Evolutionary conservation across 495 filamentous ascomycete species (phyloP).

Genomic region (Penicillium crystallinum): DNA sequence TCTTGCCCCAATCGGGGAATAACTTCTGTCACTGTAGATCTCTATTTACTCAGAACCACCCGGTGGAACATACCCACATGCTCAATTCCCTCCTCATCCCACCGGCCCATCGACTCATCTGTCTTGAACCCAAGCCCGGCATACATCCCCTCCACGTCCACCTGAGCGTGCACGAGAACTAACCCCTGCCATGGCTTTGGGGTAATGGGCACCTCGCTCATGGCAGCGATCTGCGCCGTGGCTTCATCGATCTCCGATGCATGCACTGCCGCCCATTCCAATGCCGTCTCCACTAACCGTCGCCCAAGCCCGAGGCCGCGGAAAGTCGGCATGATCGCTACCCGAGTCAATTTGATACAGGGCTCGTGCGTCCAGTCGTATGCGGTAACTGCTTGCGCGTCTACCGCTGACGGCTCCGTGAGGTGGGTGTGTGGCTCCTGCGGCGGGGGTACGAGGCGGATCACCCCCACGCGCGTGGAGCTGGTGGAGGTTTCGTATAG

Average conservation of each 20-base stretch:
- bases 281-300: constrained; percentile 55
- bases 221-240: constrained; percentile 24
- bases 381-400: background rate
- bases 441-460: constrained; percentile 75
- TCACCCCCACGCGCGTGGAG: constrained; percentile 52
- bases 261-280: constrained; percentile 58
- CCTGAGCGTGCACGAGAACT: constrained; percentile 70
- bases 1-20: background rate
- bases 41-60: constrained; percentile 17
- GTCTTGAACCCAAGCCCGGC: constrained; percentile 59
- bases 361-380: constrained; percentile 50
- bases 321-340: constrained; percentile 61
- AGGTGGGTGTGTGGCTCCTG: constrained; percentile 53
- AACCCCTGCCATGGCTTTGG: constrained; percentile 58
- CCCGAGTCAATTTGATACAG: constrained; percentile 71
- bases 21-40: background rate
- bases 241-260: constrained; percentile 39
- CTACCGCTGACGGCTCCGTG: constrained; percentile 13
- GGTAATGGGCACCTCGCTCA: constrained; percentile 30
- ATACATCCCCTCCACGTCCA: constrained; percentile 55
- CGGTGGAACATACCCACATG: constrained; percentile 75
- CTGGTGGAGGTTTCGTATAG: constrained; percentile 42
- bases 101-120: constrained; percentile 67
- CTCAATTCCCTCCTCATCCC: constrained; percentile 78
- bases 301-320: constrained; percentile 58